Evolutionary conservation across 805 yeast genomes (phyloP).

Genomic region (Yamadazyma akitaensis): DNA sequence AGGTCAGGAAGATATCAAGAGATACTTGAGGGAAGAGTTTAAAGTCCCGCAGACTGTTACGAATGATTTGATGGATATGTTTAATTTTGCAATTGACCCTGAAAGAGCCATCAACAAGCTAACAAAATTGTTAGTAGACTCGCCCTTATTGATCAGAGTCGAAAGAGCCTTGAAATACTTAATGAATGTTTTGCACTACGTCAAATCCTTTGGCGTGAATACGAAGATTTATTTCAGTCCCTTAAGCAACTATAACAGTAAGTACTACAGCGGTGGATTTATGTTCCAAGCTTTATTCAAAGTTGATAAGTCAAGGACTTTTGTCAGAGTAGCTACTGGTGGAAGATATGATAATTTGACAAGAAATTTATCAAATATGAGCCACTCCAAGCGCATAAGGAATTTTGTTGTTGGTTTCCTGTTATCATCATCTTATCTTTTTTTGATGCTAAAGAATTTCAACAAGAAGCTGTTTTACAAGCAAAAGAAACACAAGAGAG

Average conservation of each 20-base stretch:
- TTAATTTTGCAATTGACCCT: conserved; percentile 73
- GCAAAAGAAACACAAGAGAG: conserved; percentile 24
- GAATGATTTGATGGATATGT: conserved; percentile 69
- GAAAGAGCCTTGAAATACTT: conserved; percentile 64
- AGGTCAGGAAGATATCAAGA: conserved; percentile 55
- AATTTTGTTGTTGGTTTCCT: conserved; percentile 80
- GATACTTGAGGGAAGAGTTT: conserved; percentile 47
- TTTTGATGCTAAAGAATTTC: conserved; percentile 32
- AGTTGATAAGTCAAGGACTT: conserved; percentile 46
- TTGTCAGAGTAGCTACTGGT: conserved; percentile 73
- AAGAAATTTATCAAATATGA: conserved; percentile 55
- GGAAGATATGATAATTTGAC: conserved; percentile 86
- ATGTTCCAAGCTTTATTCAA: conserved; percentile 87
- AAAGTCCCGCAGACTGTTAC: conserved; percentile 77
- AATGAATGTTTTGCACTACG: conserved; percentile 50
- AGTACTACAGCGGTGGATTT: conserved; percentile 74
- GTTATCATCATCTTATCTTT: conserved; percentile 51
- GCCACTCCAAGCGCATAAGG: conserved; percentile 20
- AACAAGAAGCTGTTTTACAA: conserved; percentile 17
- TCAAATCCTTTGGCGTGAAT: conserved; percentile 57
- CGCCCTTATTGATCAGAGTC: conserved; percentile 57
- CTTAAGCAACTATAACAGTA: conserved; percentile 74
- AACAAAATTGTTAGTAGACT: conserved; percentile 69
- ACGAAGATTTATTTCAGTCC: conserved; percentile 69
- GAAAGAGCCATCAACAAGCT: conserved; percentile 61